phyloP scores from a whole-genome alignment of 2,329 filamentous ascomycete genomes.

The Colletotrichum graminicola region DNA sequence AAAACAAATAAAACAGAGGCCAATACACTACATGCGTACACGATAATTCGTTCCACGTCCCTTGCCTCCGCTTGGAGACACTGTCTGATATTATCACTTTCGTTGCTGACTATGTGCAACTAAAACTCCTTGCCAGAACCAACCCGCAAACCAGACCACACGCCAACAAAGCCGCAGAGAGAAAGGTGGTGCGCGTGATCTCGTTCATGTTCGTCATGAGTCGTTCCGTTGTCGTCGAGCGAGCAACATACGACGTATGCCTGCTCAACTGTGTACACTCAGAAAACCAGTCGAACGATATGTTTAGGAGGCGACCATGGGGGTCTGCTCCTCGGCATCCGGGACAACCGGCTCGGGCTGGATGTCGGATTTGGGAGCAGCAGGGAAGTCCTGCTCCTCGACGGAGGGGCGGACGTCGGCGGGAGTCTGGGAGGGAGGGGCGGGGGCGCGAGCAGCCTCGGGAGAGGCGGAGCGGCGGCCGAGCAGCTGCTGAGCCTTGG shows the following conservation, averaged over 20 bases:
- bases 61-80: constrained; percentile 29
- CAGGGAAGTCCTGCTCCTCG: constrained; percentile 45
- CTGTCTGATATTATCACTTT: constrained; percentile 36
- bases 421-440: constrained; percentile 41
- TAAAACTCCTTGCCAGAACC: constrained; percentile 34
- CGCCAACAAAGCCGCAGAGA: constrained; percentile 33
- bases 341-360: constrained; percentile 45
- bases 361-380: constrained; percentile 41
- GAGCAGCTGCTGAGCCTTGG: constrained; percentile 75
- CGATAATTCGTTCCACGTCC: constrained; percentile 33
- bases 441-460: constrained; percentile 56
- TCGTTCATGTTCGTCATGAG: constrained; percentile 40
- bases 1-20: constrained; percentile 15
- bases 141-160: constrained; percentile 32
- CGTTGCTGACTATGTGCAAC: constrained; percentile 38
- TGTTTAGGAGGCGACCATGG: constrained; percentile 44
- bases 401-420: constrained; percentile 41
- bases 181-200: constrained; percentile 32
- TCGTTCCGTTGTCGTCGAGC: constrained; percentile 42
- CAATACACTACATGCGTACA: constrained; percentile 43
- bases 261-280: constrained; percentile 31
- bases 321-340: constrained; percentile 44
- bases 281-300: constrained; percentile 38
- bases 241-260: constrained; percentile 32
- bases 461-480: constrained; percentile 61